Conservation (phyloP, 768 basidiomycete genomes). For the Termitomyces sp. region DNA sequence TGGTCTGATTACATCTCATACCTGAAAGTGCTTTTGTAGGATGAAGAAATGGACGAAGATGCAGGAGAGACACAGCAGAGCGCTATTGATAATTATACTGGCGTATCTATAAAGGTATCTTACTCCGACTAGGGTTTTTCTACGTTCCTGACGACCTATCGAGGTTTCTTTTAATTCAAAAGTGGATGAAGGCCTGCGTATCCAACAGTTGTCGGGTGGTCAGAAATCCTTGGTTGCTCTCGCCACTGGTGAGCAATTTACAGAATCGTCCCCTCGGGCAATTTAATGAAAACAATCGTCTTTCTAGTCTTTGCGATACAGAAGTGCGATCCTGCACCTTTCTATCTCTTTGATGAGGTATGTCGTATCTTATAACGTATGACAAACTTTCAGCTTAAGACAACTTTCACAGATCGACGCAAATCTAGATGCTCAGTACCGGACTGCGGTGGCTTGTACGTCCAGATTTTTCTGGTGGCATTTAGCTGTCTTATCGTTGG, state of each 20-base stretch:
- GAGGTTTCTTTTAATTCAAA: slow-evolving; percentile 99
- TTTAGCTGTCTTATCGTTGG: not conserved
- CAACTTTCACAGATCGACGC: slow-evolving; percentile 72
- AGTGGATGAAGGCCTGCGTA: slow-evolving; percentile 91
- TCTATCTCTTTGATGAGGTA: slow-evolving; percentile 98
- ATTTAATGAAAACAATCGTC: not conserved
- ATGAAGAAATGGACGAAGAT: slow-evolving; percentile 71
- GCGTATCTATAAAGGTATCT: slow-evolving; percentile 86
- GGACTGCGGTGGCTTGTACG: slow-evolving; percentile 92
- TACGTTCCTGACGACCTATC: not conserved
- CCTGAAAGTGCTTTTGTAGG: slow-evolving; percentile 31
- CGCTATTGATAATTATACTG: slow-evolving; percentile 90
- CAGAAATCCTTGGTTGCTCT: slow-evolving; percentile 97
- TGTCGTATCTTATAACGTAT: not conserved
- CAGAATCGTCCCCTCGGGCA: not conserved
- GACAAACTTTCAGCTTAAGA: not conserved
- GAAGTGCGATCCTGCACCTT: slow-evolving; percentile 98
- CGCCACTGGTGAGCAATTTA: slow-evolving; percentile 62
- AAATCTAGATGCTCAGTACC: slow-evolving; percentile 95
- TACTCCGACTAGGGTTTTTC: not conserved
- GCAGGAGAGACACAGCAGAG: slow-evolving; percentile 68
- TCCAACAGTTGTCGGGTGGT: slow-evolving; percentile 95
- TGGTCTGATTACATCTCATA: not conserved
- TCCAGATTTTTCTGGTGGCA: slow-evolving; percentile 1
- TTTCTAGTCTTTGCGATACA: slow-evolving; percentile 91